Evolutionary conservation across 495 filamentous ascomycete genomes (phyloP).

Genomic region (Aspergillus avenaceus): DNA sequence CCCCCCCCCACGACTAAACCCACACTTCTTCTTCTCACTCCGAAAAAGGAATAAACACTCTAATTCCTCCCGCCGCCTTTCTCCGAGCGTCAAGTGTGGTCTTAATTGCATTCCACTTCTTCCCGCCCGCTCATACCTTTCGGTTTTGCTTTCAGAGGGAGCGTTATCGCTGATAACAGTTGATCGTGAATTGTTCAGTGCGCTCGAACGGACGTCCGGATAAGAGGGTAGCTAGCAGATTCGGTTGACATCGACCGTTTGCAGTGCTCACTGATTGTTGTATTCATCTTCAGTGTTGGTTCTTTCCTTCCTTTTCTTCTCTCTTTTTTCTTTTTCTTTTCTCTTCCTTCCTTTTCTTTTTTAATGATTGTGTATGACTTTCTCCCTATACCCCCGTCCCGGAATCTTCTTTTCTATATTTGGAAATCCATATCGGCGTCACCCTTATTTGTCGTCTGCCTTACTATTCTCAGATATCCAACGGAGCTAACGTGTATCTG

Average conservation of each 20-base stretch:
- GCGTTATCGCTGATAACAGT: slow-evolving; percentile 19
- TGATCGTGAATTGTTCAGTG: slow-evolving; percentile 12
- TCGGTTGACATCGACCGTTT: not conserved
- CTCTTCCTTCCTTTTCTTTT: not conserved
- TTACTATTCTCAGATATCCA: not conserved
- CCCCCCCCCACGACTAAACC: too few relatives aligned
- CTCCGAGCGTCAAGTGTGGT: not conserved
- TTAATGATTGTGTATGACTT: too few relatives aligned
- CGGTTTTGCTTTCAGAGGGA: not conserved
- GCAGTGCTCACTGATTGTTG: not conserved
- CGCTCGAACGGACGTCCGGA: not conserved
- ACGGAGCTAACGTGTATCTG: not conserved
- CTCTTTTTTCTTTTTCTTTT: not conserved
- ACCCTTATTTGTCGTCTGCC: not conserved
- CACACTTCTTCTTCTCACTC: too few relatives aligned
- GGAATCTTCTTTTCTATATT: too few relatives aligned
- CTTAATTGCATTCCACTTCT: not conserved
- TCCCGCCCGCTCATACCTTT: not conserved
- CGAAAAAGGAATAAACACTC: not conserved
- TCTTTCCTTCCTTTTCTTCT: not conserved
- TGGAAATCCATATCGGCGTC: not conserved
- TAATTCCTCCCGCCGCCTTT: too few relatives aligned
- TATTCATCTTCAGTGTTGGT: not conserved
- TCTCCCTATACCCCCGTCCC: not conserved
- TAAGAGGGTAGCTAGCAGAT: not conserved